phyloP scores from a whole-genome alignment of 2,329 filamentous ascomycete genomes.

The Xylariaceae sp. region DNA sequence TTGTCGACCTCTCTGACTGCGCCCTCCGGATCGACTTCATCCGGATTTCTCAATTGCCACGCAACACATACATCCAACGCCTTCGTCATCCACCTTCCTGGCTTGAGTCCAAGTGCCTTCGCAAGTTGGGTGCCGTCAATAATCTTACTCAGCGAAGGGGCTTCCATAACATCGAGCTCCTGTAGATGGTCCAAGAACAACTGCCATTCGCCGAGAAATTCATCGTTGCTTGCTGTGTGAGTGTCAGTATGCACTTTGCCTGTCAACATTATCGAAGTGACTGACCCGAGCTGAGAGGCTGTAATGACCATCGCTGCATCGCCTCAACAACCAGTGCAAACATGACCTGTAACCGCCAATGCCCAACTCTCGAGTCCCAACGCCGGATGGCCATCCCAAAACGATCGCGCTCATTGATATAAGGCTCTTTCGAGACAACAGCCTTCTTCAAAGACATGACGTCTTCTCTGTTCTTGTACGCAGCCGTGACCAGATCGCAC shows the following conservation, averaged over 20 bases:
- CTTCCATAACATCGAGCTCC: constrained; percentile 54
- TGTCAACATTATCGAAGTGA: constrained; percentile 1
- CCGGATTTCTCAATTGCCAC: constrained; percentile 84
- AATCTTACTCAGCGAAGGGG: constrained; percentile 55
- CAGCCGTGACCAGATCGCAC: constrained; percentile 61
- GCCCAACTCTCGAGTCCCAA: constrained; percentile 60
- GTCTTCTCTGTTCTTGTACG: constrained; percentile 57
- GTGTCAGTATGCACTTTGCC: constrained; percentile 11
- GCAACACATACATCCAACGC: constrained; percentile 76
- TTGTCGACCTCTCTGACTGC: constrained; percentile 57
- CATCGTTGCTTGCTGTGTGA: constrained; percentile 22
- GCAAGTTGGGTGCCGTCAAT: constrained; percentile 74
- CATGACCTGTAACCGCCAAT: constrained; percentile 69
- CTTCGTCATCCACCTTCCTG: constrained; percentile 78
- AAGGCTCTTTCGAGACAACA: constrained; percentile 42
- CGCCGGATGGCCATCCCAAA: constrained; percentile 71
- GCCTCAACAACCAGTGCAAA: constrained; percentile 65
- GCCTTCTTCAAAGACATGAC: constrained; percentile 61
- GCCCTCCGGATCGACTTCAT: constrained; percentile 52
- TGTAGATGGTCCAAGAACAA: constrained; percentile 52
- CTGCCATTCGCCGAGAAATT: constrained; percentile 49
- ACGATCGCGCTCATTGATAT: constrained; percentile 53
- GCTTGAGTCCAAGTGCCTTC: constrained; percentile 62
- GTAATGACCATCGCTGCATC: constrained; percentile 36
- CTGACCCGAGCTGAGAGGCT: constrained; percentile 39